phyloP scores from a whole-genome alignment of 1,284 basidiomycete genomes.

The Crepidotus sp. region DNA sequence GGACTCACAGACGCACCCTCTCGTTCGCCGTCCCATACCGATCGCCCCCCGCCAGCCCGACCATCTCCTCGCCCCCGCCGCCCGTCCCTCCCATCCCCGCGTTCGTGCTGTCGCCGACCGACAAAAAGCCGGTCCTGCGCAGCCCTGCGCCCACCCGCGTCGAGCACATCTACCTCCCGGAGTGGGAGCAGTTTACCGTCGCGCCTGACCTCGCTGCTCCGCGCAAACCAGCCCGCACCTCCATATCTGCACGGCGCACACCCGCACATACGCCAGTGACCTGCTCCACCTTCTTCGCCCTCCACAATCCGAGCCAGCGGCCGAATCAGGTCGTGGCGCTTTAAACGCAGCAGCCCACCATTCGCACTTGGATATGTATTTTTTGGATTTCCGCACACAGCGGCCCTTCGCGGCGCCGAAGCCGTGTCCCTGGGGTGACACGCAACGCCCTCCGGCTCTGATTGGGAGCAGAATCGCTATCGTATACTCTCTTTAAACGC shows the following conservation, averaged over 20 bases:
- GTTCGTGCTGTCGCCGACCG: constrained; percentile 24
- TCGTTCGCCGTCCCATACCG: constrained; percentile 28
- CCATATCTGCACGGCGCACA: constrained; percentile 7
- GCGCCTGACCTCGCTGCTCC: constrained; percentile 17
- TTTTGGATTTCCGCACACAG: constrained; percentile 3
- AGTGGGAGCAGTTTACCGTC: constrained; percentile 17
- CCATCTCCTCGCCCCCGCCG: constrained; percentile 25
- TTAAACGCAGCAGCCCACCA: neutral
- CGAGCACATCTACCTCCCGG: constrained; percentile 18
- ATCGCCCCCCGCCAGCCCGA: constrained; percentile 29
- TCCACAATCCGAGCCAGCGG: constrained; percentile 10
- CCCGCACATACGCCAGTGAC: constrained; percentile 10
- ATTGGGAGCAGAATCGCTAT: constrained; percentile 13
- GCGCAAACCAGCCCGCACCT: constrained; percentile 18
- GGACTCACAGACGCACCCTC: constrained; percentile 25
- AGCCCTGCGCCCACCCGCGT: constrained; percentile 3
- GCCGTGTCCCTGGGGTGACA: neutral
- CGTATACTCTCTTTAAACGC: constrained; percentile 14
- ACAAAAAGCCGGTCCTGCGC: constrained; percentile 24
- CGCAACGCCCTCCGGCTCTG: constrained; percentile 13
- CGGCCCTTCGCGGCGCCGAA: constrained; percentile 4
- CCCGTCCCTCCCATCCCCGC: constrained; percentile 32
- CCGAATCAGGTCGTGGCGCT: constrained; percentile 12
- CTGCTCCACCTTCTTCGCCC: constrained; percentile 14
- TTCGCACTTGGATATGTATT: neutral